These are phyloP conservation scores for Mortierella sp. DNA, from an alignment of 371 early-diverging fungal genomes.

Conservation along the genomic window DNA sequence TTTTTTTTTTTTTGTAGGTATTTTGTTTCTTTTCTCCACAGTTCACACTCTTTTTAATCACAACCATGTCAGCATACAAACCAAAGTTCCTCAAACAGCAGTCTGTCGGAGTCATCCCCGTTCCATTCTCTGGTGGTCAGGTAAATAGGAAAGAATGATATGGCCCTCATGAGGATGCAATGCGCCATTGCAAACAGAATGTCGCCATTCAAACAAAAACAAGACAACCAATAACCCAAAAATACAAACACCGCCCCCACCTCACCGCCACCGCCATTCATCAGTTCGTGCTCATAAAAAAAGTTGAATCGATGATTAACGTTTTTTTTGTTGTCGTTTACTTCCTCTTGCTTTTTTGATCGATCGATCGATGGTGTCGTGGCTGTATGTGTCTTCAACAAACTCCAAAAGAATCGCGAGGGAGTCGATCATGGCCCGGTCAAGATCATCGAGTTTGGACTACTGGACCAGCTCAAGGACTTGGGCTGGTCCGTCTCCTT, in stretches of 20 bases:
- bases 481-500: slow-evolving; percentile 84
- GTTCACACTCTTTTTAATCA: background rate
- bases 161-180: background rate
- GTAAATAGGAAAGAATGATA: slow-evolving; percentile 7
- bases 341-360: no score
- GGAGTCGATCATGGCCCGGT: slow-evolving; percentile 93
- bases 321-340: no score
- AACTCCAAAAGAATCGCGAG: slow-evolving; percentile 68
- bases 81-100: slow-evolving; percentile 56
- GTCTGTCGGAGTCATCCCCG: slow-evolving; percentile 80
- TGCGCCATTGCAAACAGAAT: background rate
- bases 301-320: no score
- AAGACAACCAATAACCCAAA: background rate
- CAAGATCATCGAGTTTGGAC: slow-evolving; percentile 83
- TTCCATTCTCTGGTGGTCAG: slow-evolving; percentile 86
- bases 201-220: background rate
- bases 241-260: slow-evolving; percentile 8
- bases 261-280: background rate
- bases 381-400: no score
- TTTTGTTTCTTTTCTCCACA: background rate
- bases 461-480: slow-evolving; percentile 83
- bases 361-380: no score
- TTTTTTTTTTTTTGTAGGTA: background rate
- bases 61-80: slow-evolving; percentile 8
- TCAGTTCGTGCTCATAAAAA: background rate